These are phyloP conservation scores for Kewa caespitosa DNA, from an alignment of 179 eudicot genomes.

Conservation along the genomic window DNA sequence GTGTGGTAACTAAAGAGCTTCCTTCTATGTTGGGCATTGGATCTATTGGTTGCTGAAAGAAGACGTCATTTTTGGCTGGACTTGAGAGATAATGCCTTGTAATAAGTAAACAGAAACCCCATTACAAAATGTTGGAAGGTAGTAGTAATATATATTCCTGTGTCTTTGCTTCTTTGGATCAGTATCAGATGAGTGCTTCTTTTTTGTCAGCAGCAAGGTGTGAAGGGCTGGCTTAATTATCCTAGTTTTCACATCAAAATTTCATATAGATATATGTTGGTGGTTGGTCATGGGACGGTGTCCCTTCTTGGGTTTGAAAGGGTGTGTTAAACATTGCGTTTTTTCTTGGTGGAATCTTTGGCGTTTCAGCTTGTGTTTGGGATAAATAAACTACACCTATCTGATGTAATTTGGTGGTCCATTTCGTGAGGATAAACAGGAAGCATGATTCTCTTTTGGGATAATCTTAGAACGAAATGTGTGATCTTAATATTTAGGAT, in stretches of 20 bases:
- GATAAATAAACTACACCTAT: conserved; percentile 15
- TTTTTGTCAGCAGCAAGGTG: conserved; percentile 18
- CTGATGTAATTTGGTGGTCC: conserved; percentile 34
- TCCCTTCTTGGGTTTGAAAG: conserved; percentile 22
- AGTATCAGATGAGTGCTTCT: conserved; percentile 18
- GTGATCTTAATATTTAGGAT: conserved; percentile 19
- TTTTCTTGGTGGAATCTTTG: conserved; percentile 26
- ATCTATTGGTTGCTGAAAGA: conserved; percentile 14
- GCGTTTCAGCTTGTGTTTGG: conserved; percentile 24
- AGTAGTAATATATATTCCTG: conserved; percentile 20
- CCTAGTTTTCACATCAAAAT: conserved; percentile 4
- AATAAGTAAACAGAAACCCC: conserved; percentile 11
- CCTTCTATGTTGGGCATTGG: conserved; percentile 9
- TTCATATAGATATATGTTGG: conserved; percentile 17
- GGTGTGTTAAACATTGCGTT: conserved; percentile 20
- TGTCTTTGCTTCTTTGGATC: conserved; percentile 28
- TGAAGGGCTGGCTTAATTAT: conserved; percentile 16
- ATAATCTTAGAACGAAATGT: conserved; percentile 8
- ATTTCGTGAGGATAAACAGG: conserved; percentile 22
- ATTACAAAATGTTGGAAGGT: conserved; percentile 22
- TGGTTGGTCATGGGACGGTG: conserved; percentile 23
- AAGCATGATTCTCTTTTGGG: conserved; percentile 25
- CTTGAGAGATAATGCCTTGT: conserved; percentile 13
- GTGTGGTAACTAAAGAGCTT: conserved; percentile 14
- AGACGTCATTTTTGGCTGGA: conserved; percentile 15